phyloP scores from a whole-genome alignment of 441 rosid species.

The Brassica balearica region DNA sequence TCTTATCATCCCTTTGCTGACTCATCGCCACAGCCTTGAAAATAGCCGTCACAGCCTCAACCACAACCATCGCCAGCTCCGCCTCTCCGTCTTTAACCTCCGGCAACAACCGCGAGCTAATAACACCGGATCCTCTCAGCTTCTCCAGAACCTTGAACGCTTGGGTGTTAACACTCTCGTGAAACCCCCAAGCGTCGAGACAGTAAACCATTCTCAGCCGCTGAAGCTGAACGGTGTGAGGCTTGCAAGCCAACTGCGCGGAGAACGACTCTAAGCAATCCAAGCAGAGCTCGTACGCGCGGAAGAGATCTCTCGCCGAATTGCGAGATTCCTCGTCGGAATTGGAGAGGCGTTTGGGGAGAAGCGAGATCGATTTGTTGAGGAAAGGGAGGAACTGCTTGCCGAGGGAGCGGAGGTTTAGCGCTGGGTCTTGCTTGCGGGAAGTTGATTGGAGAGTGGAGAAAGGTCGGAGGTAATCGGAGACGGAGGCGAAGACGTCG shows the following conservation, averaged over 20 bases:
- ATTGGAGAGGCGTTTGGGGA: slow-evolving; percentile 52
- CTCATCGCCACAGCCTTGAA: slow-evolving; percentile 62
- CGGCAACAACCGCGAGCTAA: slow-evolving; percentile 51
- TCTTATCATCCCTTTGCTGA: slow-evolving; percentile 51
- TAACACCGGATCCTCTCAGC: slow-evolving; percentile 46
- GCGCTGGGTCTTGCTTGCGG: slow-evolving; percentile 40
- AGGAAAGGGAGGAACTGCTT: slow-evolving; percentile 54
- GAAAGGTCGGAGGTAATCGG: slow-evolving; percentile 55
- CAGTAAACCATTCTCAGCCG: slow-evolving; percentile 58
- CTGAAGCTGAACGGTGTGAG: slow-evolving; percentile 61
- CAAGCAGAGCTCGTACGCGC: slow-evolving; percentile 63
- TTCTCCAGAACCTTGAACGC: slow-evolving; percentile 63
- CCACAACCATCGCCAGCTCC: slow-evolving; percentile 58
- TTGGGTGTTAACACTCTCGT: slow-evolving; percentile 53
- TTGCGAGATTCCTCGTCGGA: slow-evolving; percentile 27
- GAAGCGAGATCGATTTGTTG: slow-evolving; percentile 50
- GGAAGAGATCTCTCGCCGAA: slow-evolving; percentile 49
- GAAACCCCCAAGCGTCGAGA: slow-evolving; percentile 61
- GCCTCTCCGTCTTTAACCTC: slow-evolving; percentile 49
- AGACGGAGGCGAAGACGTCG: slow-evolving; percentile 47
- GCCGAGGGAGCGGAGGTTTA: slow-evolving; percentile 48
- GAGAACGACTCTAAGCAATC: slow-evolving; percentile 68
- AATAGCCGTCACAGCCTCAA: slow-evolving; percentile 60
- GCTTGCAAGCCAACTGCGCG: slow-evolving; percentile 76
- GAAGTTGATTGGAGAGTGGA: slow-evolving; percentile 35